Conservation (phyloP, 202 grass and related monocot species). For the Tripidium arundinaceum region DNA sequence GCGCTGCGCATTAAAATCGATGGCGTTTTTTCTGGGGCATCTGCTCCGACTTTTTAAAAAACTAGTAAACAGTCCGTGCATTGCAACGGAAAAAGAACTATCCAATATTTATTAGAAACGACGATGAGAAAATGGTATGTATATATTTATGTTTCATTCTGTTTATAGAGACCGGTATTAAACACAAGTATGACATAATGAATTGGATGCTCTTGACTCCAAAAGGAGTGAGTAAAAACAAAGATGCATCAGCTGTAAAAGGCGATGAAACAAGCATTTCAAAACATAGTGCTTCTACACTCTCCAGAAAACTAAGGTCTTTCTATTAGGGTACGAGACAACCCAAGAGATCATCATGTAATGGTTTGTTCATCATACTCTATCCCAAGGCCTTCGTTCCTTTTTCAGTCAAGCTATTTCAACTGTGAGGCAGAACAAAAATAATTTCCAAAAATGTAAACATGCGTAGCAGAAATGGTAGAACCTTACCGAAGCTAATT, state of each 20-base stretch:
- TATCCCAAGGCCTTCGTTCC: not conserved
- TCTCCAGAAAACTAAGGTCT: not conserved
- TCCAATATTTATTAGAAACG: too few species aligned
- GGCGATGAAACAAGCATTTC: not conserved
- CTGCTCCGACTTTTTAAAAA: too few species aligned
- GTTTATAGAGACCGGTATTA: too few species aligned
- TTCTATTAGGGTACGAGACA: conserved; percentile 11
- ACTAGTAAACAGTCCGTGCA: too few species aligned
- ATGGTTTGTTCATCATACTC: conserved; percentile 24
- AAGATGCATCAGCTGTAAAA: conserved; percentile 14
- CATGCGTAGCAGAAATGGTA: conserved; percentile 5
- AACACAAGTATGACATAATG: not conserved
- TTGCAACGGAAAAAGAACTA: too few species aligned
- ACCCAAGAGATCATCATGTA: not conserved
- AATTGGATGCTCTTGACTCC: not conserved
- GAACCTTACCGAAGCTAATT: conserved; percentile 62
- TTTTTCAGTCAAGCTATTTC: not conserved
- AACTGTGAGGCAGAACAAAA: not conserved
- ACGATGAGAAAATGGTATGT: too few species aligned
- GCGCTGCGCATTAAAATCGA: not conserved
- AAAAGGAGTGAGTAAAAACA: conserved; percentile 11
- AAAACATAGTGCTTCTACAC: not conserved
- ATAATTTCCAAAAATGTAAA: not conserved
- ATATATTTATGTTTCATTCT: too few species aligned
- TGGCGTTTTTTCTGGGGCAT: too few species aligned